Conservation (phyloP, 352 stramenopile species). For the Globisporangium nodosum region DNA sequence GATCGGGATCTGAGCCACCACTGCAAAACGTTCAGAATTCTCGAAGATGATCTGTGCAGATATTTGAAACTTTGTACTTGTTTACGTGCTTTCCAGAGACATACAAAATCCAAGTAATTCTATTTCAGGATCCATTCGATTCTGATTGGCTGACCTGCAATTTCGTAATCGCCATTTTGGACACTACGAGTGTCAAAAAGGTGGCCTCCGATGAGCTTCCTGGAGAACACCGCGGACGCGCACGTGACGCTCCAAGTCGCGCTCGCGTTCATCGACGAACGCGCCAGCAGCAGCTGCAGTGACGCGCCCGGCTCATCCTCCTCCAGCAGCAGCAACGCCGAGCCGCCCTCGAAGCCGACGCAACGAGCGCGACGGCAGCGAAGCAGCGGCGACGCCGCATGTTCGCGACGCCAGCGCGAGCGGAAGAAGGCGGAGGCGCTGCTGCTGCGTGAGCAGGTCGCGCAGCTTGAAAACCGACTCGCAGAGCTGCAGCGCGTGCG, state of each 20-base stretch:
- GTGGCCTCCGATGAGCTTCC: too few relatives aligned
- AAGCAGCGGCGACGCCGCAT: background rate
- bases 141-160: too few relatives aligned
- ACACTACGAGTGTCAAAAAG: too few relatives aligned
- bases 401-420: background rate
- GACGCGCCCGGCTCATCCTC: too few relatives aligned
- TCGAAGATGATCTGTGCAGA: too few relatives aligned
- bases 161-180: too few relatives aligned
- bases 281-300: background rate
- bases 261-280: constrained; percentile 38
- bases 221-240: constrained; percentile 11
- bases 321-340: background rate
- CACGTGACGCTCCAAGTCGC: constrained; percentile 24
- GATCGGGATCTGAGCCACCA: too few relatives aligned
- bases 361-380: background rate
- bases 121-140: too few relatives aligned
- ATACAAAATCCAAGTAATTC: too few relatives aligned
- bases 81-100: too few relatives aligned
- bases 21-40: too few relatives aligned
- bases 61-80: too few relatives aligned
- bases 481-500: background rate
- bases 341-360: background rate
- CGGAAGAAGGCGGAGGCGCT: constrained; percentile 6
- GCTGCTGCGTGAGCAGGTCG: constrained; percentile 1
- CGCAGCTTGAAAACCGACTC: constrained; percentile 2